phyloP scores from a whole-genome alignment of 768 basidiomycete genomes.

The Lactarius hatsudake region DNA sequence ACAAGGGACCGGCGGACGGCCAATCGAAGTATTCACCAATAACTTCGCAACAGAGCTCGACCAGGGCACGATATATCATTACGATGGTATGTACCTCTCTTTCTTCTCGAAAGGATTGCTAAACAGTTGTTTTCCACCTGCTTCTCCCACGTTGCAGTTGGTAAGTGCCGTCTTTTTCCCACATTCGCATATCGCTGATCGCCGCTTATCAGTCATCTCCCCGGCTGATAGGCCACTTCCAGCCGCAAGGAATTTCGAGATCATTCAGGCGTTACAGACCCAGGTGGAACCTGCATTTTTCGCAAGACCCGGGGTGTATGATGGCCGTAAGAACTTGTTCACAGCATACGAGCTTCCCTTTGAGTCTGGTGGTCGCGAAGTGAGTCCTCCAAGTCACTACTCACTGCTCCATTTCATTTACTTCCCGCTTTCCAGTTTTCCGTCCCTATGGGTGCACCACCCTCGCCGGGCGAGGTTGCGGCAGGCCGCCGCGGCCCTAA shows the following conservation, averaged over 20 bases:
- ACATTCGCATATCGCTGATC: conserved; percentile 1
- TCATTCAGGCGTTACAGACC: conserved; percentile 63
- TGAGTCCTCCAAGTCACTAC: conserved; percentile 29
- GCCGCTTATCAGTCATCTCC: conserved; percentile 48
- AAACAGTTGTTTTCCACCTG: not conserved
- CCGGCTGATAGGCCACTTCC: conserved; percentile 66
- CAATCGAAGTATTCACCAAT: conserved; percentile 49
- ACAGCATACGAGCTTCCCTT: conserved; percentile 60
- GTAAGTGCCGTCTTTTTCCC: conserved; percentile 35
- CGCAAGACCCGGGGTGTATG: conserved; percentile 70
- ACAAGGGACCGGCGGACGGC: conserved; percentile 56
- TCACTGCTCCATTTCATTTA: conserved; percentile 8
- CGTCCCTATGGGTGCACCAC: conserved; percentile 46
- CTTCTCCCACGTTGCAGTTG: conserved; percentile 35
- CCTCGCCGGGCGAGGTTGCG: conserved; percentile 7
- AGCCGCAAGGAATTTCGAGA: conserved; percentile 62
- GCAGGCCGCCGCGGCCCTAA: conserved; percentile 46
- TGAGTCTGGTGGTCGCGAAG: conserved; percentile 47
- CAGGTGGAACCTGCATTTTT: conserved; percentile 60
- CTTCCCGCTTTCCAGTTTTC: conserved; percentile 48
- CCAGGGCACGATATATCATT: conserved; percentile 65
- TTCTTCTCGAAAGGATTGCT: not conserved
- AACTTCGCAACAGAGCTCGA: conserved; percentile 64
- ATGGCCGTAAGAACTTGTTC: conserved; percentile 78
- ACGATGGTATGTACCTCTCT: conserved; percentile 57